Evolutionary conservation across 2,329 filamentous ascomycete genomes (phyloP), one percentile per base, ranked within the genome.

Genomic region (Monascus ruber): DNA sequence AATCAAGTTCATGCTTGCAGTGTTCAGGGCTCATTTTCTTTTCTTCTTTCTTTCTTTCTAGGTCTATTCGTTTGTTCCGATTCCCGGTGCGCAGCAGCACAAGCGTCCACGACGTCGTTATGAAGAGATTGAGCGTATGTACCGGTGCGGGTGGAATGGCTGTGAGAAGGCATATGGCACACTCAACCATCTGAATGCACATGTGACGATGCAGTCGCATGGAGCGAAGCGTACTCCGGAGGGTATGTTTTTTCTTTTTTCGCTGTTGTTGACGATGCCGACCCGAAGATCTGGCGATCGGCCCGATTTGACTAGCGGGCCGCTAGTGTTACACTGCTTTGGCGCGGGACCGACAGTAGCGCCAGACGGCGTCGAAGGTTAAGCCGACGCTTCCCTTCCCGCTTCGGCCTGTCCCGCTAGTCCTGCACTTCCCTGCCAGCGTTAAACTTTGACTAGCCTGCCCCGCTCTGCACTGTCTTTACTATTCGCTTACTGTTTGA

Each of bases 41-140:
- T 41, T 42, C 40, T 44, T 43, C 44, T 75, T 29, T 29, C 10
- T 29, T 29, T 10, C 10, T 10, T 51, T 70, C 62, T 51, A 95
- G 75, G 89, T 98, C 32, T 96, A 96, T 62, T 95, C 88, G 0
- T 96, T 98, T 57, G 91, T 96, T 27, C 89, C 91, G 0, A 96
- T 96, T 54, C 91, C 91, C 2, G 91, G 91, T 47, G 86, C 89
- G 8, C 88, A 95, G 60, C 91, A 98, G 61, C 89, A 96, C 63
- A 98, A 98, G 71, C 79, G 91, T 42, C 91, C 91, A 8, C 78
- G 91, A 47, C 75, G 91, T 54, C 79, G 91, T 39, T 98, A 95
- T 55, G 91, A 98, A 65, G 91, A 98, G 62, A 98, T 98, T 53
- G 91, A 98, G 70, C 81, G 91, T 58, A 96, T 98, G 91, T 96